phyloP scores from a whole-genome alignment of 495 filamentous ascomycete genomes.

The Cercophora samala region DNA sequence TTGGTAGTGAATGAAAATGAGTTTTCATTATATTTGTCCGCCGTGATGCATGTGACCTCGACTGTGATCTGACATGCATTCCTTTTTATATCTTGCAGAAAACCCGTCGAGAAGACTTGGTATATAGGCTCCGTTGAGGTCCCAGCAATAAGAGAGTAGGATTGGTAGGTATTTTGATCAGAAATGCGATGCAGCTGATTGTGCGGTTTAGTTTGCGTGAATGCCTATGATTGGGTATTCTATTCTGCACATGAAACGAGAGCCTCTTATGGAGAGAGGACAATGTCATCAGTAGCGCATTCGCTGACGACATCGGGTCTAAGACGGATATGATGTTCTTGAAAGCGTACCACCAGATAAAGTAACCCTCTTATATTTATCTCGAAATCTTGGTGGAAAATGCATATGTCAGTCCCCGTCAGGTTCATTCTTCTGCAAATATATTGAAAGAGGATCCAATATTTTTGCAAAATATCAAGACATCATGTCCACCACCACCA shows the following conservation, averaged over 20 bases:
- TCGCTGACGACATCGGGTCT: slow-evolving; percentile 4
- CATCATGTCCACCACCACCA: background rate
- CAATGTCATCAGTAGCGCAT: background rate
- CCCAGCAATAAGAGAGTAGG: no score
- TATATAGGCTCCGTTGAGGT: no score
- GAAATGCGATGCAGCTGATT: no score
- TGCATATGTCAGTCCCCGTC: no score
- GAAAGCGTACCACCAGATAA: background rate
- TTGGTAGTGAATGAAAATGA: background rate
- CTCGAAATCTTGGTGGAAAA: background rate
- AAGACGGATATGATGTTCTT: slow-evolving; percentile 6
- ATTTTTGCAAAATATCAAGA: background rate
- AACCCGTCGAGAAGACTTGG: no score
- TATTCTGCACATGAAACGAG: background rate
- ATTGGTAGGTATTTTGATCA: no score
- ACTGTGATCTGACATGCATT: background rate
- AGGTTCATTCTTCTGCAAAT: no score
- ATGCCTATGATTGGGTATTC: background rate
- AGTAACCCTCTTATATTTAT: background rate
- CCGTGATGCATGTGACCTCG: background rate
- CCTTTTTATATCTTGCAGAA: no score
- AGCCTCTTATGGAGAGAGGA: background rate
- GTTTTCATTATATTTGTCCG: background rate
- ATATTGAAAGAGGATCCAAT: no score
- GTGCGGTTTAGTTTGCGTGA: no score